phyloP scores from a whole-genome alignment of 2,329 filamentous ascomycete species.

The Cryoendolithus antarcticus region DNA sequence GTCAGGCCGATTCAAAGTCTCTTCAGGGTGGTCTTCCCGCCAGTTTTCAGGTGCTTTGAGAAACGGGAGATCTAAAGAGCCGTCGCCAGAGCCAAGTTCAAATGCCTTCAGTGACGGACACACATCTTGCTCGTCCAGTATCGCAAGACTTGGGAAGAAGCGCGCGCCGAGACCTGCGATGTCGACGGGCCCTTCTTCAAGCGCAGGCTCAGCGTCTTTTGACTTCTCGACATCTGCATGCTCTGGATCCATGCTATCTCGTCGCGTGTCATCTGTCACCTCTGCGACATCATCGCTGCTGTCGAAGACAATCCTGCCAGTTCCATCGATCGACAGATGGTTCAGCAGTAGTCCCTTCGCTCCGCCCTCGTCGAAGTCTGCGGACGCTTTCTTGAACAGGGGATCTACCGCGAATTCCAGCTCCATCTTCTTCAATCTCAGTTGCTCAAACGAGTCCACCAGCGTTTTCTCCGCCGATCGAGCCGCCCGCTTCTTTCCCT shows the following conservation, averaged over 20 bases:
- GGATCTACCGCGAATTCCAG: conserved; percentile 94
- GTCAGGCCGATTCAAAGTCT: conserved; percentile 30
- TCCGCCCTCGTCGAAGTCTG: conserved; percentile 95
- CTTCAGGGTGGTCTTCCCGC: conserved; percentile 46
- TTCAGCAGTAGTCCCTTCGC: conserved; percentile 92
- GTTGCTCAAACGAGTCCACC: conserved; percentile 70
- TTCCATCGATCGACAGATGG: conserved; percentile 82
- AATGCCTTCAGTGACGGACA: conserved; percentile 93
- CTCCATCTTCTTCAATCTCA: conserved; percentile 95
- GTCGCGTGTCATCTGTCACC: conserved; percentile 21
- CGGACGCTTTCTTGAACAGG: conserved; percentile 97
- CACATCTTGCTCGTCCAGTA: conserved; percentile 75
- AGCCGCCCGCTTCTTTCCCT: conserved; percentile 52
- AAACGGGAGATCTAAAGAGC: conserved; percentile 80
- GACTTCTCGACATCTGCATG: conserved; percentile 32
- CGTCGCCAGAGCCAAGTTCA: conserved; percentile 75
- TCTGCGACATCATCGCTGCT: conserved; percentile 74
- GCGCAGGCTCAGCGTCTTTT: conserved; percentile 28
- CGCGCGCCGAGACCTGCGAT: conserved; percentile 59
- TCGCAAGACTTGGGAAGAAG: conserved; percentile 73
- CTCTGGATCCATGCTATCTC: conserved; percentile 29
- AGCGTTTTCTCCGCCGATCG: conserved; percentile 85
- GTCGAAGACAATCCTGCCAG: conserved; percentile 92
- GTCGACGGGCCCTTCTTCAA: conserved; percentile 63
- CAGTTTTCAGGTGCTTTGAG: conserved; percentile 75